Evolutionary conservation across 2,329 filamentous ascomycete genomes (phyloP).

Genomic region (Bipolaris sorokiniana): DNA sequence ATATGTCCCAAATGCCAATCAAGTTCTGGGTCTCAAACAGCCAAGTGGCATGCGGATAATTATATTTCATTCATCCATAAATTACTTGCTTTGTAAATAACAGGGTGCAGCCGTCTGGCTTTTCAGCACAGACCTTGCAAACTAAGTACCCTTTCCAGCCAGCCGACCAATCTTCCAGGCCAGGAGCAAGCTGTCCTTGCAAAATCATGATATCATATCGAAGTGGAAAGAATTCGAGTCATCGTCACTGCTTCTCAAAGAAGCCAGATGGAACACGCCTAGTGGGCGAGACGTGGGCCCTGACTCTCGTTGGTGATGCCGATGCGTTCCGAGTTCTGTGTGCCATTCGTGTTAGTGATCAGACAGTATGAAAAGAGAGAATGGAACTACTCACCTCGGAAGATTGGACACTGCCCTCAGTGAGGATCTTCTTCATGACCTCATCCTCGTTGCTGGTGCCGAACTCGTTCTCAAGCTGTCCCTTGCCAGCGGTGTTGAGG

Average conservation of each 20-base stretch:
- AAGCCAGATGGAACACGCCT: constrained; percentile 15
- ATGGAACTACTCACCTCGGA: constrained; percentile 28
- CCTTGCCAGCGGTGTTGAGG: constrained; percentile 76
- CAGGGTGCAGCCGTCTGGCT: constrained; percentile 13
- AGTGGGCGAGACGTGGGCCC: constrained; percentile 45
- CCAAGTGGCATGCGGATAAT: not conserved
- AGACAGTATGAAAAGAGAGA: not conserved
- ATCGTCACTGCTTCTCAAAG: not conserved
- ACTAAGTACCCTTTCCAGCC: constrained; percentile 20
- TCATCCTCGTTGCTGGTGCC: constrained; percentile 80
- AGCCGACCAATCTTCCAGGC: constrained; percentile 13
- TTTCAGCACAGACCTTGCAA: constrained; percentile 25
- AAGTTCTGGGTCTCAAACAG: not conserved
- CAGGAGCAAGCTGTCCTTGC: not conserved
- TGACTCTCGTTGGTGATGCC: constrained; percentile 53
- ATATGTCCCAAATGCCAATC: not conserved
- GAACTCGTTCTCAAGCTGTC: constrained; percentile 82
- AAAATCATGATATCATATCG: constrained; percentile 27
- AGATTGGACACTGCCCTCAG: constrained; percentile 65
- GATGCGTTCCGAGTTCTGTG: constrained; percentile 50
- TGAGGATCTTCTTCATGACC: constrained; percentile 79
- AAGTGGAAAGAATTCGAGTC: constrained; percentile 23
- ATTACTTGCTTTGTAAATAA: not conserved
- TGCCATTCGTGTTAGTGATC: constrained; percentile 9
- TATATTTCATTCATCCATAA: not conserved